Conservation (phyloP, 257 asterid genomes). For the Fraxinus cuspidata region DNA sequence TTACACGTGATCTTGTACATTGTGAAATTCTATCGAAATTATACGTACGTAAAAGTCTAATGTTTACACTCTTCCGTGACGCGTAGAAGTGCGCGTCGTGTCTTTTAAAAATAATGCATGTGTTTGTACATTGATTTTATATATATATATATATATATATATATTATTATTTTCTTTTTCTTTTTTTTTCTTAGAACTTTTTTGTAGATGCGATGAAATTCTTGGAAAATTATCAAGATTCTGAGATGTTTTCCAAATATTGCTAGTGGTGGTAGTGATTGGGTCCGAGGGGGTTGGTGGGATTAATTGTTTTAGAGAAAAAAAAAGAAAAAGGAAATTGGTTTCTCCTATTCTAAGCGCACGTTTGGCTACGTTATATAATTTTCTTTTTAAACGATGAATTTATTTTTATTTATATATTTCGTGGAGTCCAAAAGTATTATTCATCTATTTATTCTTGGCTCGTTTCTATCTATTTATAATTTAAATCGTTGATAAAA, state of each 20-base stretch:
- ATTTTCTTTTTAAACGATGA: no score
- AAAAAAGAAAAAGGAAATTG: no score
- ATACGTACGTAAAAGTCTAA: background rate
- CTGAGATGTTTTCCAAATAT: background rate
- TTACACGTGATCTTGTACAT: no score
- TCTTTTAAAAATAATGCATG: background rate
- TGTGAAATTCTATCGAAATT: background rate
- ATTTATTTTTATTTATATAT: no score
- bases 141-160: no score
- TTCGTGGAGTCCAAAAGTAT: no score
- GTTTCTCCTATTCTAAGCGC: no score
- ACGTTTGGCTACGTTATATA: no score
- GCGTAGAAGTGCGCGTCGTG: background rate
- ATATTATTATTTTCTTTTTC: background rate
- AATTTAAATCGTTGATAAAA: no score
- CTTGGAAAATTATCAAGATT: background rate
- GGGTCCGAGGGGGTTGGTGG: background rate
- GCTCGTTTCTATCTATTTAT: no score
- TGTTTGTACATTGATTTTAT: background rate
- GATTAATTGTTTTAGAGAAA: background rate
- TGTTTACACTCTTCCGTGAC: background rate
- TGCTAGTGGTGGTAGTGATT: background rate
- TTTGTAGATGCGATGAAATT: background rate
- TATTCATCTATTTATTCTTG: no score
- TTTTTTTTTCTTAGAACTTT: background rate